A percentile compares a stretch with the other conserved stretches of the same genome.
Evolutionary conservation across 2,329 filamentous ascomycete genomes (phyloP).

Genomic region (Thielaviopsis ethacetica): DNA sequence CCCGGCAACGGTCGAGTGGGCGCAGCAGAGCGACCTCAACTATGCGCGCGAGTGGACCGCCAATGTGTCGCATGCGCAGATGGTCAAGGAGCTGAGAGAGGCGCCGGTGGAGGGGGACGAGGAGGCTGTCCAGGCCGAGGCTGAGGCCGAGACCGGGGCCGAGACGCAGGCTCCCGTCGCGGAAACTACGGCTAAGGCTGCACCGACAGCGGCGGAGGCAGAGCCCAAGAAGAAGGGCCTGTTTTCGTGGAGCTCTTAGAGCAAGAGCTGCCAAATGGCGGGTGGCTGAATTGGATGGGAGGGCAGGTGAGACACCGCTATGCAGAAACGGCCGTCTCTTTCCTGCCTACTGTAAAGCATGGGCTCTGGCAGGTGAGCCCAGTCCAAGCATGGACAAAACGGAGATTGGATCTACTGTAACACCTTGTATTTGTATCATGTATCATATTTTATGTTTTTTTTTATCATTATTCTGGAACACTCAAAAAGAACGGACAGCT

Average conservation of each 20-base stretch:
- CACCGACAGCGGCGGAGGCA: neutral
- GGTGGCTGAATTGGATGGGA: neutral
- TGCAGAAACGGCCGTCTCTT: neutral
- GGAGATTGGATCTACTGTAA: conserved; percentile 6
- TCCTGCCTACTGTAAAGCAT: neutral
- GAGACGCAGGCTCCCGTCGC: conserved; percentile 13
- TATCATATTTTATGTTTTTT: conserved; percentile 9
- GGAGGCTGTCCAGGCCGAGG: conserved; percentile 2
- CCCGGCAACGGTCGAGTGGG: conserved; percentile 34
- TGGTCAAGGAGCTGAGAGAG: conserved; percentile 12
- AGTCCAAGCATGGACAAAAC: neutral
- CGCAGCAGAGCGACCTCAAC: conserved; percentile 28
- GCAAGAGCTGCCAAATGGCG: neutral
- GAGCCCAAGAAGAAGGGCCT: conserved; percentile 7
- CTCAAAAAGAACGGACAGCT: neutral
- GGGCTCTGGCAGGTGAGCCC: neutral
- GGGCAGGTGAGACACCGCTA: neutral
- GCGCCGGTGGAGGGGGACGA: conserved; percentile 10
- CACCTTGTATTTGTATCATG: conserved; percentile 12
- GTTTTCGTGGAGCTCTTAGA: conserved; percentile 7
- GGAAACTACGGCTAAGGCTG: conserved; percentile 3
- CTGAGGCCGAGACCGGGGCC: conserved; percentile 14
- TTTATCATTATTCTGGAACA: neutral
- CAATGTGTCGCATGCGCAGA: conserved; percentile 34
- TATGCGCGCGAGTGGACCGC: conserved; percentile 32